Evolutionary conservation across 208 protist species (phyloP), one percentile per base, ranked within the genome.

Genomic region (Leishmania guyanensis): DNA sequence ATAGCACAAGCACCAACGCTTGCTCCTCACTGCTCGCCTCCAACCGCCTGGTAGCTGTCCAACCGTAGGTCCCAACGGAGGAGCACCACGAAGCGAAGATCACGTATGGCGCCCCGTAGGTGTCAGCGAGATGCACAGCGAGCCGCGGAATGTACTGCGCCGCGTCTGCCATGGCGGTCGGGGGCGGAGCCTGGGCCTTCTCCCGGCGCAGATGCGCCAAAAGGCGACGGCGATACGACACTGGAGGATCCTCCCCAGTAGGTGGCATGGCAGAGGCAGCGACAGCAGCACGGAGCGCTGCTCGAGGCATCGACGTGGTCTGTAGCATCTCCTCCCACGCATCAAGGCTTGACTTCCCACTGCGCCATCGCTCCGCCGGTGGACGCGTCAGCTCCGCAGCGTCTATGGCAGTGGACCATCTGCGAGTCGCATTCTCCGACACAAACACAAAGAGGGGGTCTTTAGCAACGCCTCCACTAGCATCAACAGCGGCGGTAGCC

Each of bases 71-170:
- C 4, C 54, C 73, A 16, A 12, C 73, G 33, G 54, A 36, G 36
- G 79, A 46, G 56, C 79, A 77, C 70, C 60, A 78, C 8, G 80
- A 79, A 2, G 74, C 80, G 39, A 83, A 14, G 16, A 83, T 48
- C 16, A 83, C 73, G 33, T 60, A 79, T 54, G 58, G 51, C 77
- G 73, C 80, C 62, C 8, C 22, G 53, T 79, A 79, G 62, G 43
- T 46, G 2, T 64, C 5, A 62, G 80, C 73, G 5, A 83, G 64
- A 9, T 64, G 10, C n/a, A 22, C 8, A 33, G 69, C 78, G 26
- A 82, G 69, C 10, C 53, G 53, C 36, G 78, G 78, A 26, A 82
- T 71, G 48, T 66, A 79, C 60, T 64, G 9, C 16, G 36, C 12
- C 14, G 51, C 76, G 56, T 79, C 76, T 56, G 39, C 68, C 54